Base-by-base conservation (phyloP, 2,329 filamentous ascomycete species). In the Botrytis elliptica region DNA sequence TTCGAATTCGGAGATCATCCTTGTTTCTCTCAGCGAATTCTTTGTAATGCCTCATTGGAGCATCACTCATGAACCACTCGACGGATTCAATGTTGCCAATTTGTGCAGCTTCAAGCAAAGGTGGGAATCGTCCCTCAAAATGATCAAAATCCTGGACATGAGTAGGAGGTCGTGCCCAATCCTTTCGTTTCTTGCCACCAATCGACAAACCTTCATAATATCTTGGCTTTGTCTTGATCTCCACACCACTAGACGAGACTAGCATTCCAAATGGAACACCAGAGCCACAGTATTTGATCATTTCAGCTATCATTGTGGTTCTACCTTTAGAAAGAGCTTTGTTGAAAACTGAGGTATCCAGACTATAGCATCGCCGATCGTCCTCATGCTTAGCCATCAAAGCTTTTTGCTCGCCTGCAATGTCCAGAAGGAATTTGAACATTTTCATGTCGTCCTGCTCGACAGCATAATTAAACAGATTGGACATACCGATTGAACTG, bases 161-260 rank as follows among this genome's bases (percentile, higher is more conserved):
- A 4, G 89, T 89, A 7, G 90, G 90, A 57, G 88, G 88, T 36
- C 86, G 86, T 1, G 92, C 92, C 93, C 93, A 97, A 77, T 95
- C 93, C 49, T 85, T 84, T 67, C 89, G 85, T 82, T 95, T 95
- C 81, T 89, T 90, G 3, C 93, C 93, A 76, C 92, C 90, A 1
- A 97, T 91, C 1, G 89, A 91, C 44, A 95, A 82, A 0, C 93
- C 93, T 81, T 93, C 91, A 79, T 97, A 97, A 81, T 89, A 93
- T 29, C 87, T 87, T 1, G 92, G 89, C 80, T 91, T 92, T 76
- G 88, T 84, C 71, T 88, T 85, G 67, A 90, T 81, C 77, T 91
- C 86, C 1, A 91, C 82, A 4, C 92, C 92, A 73, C 86, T 91
- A 73, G 87, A 88, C 81, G 90, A 88, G 62, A 92, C 87, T 9